These are phyloP conservation scores for Scorias spongiosa DNA, from an alignment of 2,329 filamentous ascomycete genomes.

Conservation along the genomic window DNA sequence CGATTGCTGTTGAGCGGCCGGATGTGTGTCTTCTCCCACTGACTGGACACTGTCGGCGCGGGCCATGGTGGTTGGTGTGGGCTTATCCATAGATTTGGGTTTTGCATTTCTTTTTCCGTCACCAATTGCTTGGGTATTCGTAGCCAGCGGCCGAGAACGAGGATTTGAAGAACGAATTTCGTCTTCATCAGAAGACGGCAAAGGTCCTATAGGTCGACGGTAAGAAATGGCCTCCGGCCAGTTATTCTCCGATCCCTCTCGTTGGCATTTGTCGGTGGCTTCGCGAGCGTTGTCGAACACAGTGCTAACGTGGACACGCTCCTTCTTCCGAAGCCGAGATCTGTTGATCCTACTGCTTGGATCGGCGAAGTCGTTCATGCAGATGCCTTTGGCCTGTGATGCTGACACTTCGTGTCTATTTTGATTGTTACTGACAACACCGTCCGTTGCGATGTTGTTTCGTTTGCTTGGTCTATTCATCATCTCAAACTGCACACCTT, in stretches of 20 bases:
- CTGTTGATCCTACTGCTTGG: background rate
- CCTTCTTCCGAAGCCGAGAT: slow-evolving; percentile 5
- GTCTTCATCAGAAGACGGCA: background rate
- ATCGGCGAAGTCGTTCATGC: no score
- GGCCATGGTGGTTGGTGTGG: background rate
- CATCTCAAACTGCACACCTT: no score
- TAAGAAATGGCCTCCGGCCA: slow-evolving; percentile 1
- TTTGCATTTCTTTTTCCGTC: background rate
- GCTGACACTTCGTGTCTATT: no score
- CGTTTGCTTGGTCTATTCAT: no score
- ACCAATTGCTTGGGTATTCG: background rate
- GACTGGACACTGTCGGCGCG: background rate
- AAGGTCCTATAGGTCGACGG: background rate
- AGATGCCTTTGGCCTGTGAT: no score
- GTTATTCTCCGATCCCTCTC: slow-evolving; percentile 1
- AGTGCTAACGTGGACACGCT: slow-evolving; percentile 5
- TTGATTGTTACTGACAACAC: no score
- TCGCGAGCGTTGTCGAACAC: background rate
- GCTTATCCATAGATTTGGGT: no score
- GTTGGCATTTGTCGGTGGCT: background rate
- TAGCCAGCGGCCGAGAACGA: background rate
- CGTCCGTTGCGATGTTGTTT: no score
- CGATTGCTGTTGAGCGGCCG: background rate
- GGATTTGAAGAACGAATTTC: background rate
- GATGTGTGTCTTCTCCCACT: background rate